Evolutionary conservation across 202 grass and related monocot genomes (phyloP).

Genomic region (Dendrocalamus latiflorus): DNA sequence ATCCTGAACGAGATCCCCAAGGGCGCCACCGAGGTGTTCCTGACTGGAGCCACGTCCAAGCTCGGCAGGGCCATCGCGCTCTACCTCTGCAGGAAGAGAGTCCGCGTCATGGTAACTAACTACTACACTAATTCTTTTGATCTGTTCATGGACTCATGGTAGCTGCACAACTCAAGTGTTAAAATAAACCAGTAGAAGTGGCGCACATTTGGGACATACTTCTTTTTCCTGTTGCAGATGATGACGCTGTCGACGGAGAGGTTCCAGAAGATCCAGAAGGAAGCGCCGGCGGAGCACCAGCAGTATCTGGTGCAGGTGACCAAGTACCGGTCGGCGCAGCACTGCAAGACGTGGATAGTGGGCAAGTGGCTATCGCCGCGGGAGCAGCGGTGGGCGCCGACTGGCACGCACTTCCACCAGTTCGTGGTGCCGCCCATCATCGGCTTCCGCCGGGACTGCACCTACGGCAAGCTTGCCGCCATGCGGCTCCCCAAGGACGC

Average conservation of each 20-base stretch:
- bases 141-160: too few relatives aligned
- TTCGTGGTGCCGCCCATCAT: conserved; percentile 81
- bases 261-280: conserved; percentile 76
- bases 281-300: conserved; percentile 48
- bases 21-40: conserved; percentile 63
- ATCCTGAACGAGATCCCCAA: conserved; percentile 73
- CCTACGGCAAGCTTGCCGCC: conserved; percentile 73
- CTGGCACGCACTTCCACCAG: conserved; percentile 91
- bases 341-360: conserved; percentile 83
- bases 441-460: conserved; percentile 73
- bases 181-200: not conserved
- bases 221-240: conserved; percentile 38
- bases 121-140: not conserved
- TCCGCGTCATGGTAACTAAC: conserved; percentile 61
- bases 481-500: conserved; percentile 71
- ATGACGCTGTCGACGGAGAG: conserved; percentile 67
- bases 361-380: conserved; percentile 78
- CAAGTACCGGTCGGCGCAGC: conserved; percentile 66
- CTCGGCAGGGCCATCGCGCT: conserved; percentile 74
- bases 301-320: conserved; percentile 78
- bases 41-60: conserved; percentile 87
- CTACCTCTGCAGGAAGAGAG: conserved; percentile 59
- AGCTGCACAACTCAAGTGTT: not conserved
- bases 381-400: conserved; percentile 67
- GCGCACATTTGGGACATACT: too few relatives aligned